A percentile compares a stretch with the other conserved stretches of the same genome.
Conservation (phyloP, 768 basidiomycete species). For the Favolaschia claudopus region DNA sequence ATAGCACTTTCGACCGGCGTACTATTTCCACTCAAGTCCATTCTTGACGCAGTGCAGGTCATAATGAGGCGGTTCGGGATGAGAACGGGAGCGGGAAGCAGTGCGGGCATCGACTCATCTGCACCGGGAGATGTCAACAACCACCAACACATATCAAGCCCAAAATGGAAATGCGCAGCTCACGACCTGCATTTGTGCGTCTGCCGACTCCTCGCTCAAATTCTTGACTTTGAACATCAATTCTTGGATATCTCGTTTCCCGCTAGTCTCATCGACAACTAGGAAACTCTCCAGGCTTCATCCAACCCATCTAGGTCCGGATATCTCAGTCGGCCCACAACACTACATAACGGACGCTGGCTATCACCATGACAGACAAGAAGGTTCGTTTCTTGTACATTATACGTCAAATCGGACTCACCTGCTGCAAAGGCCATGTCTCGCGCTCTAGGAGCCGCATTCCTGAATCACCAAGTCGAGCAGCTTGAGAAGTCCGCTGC, state of each 20-base stretch:
- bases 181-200: not conserved
- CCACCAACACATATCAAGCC: no score
- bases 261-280: no score
- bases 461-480: slow-evolving; percentile 87
- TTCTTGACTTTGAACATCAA: no score
- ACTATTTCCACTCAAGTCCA: no score
- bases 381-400: slow-evolving; percentile 30
- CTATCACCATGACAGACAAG: slow-evolving; percentile 38
- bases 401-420: not conserved
- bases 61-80: no score
- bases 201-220: no score
- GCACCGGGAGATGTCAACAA: no score
- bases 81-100: no score
- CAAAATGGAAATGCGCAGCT: slow-evolving; percentile 18
- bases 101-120: no score
- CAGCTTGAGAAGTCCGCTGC: slow-evolving; percentile 81
- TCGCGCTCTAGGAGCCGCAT: slow-evolving; percentile 85
- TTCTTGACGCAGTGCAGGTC: no score
- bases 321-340: not conserved
- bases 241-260: no score
- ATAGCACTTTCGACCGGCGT: no score
- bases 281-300: not conserved
- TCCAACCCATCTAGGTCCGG: not conserved
- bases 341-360: not conserved
- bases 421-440: slow-evolving; percentile 73